Evolutionary conservation across 2,329 filamentous ascomycete genomes (phyloP), one percentile per base, ranked within the genome.

Genomic region (Salinomyces thailandicus): DNA sequence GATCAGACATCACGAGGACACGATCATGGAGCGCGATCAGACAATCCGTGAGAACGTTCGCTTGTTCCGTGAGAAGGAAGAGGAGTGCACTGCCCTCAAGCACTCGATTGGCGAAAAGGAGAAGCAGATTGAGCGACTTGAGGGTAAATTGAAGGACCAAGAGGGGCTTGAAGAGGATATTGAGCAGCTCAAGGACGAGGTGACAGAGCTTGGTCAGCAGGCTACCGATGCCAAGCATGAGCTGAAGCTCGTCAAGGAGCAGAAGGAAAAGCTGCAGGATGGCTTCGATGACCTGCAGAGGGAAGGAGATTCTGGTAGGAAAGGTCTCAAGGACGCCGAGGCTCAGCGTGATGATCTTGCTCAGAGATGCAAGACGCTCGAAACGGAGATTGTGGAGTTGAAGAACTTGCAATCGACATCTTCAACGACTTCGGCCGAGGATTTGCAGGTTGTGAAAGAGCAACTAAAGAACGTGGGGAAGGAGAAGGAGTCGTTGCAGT

Each of bases 41-140:
- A 77, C 78, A 26, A 86, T 95, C 35, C 76, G 84, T 36, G 72
- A 71, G 11, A 66, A 95, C 4, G 73, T 74, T 17, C 72, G 74
- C 38, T 79, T 81, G 57, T 68, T 84, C 53, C 82, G 79, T 12
- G 83, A 91, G 38, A 73, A 79, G 51, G 84, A 89, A n/a, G 87
- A 94, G 51, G 87, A 96, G 61, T 82, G 95, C 40, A 85, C 93
- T 50, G 78, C 75, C 3, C 65, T 96, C 42, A 76, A 81, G 34
- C 85, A 93, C 38, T 83, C 87, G 46, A 65, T 96, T 5, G 63
- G 89, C 29, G 70, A 76, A 33, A 76, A 86, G 48, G 84, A 93
- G 42, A 31, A 18, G 13, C 39, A 43, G 68, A 46, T 51, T 13
- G 41, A 33, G 32, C 42, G 36, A 31, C 33, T 52, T 5, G 37